Base-by-base conservation (phyloP, 2,329 filamentous ascomycete genomes). In the Epichloe sylvatica region DNA sequence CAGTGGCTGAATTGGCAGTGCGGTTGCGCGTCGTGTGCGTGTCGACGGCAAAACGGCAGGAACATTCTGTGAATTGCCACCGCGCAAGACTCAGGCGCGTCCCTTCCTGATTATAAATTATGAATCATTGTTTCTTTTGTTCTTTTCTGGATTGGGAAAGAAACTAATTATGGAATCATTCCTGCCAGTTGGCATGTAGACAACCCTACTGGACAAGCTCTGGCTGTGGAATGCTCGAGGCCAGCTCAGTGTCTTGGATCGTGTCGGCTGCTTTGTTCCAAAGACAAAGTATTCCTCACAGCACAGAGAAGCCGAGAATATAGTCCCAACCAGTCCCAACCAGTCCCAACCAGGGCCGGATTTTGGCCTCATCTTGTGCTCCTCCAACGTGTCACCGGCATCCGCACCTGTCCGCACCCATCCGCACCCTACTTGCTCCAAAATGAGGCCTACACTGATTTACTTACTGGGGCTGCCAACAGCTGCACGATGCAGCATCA, bases 401-500 rank as follows among this genome's bases (percentile, higher is more conserved):
- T 34, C 19, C 45, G n/a, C 21, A 36, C 25, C 19, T 5, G 7
- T 25, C 23, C 23, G 23, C 21, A 36, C 25, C 19, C 11, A 23
- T 23, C 19, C 45, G n/a, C 21, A 36, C 25, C 19, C 9, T 36
- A 9, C 17, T 25, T 37, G 3, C 15, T 40, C 12, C 38, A 47
- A 41, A 38, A 54, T 51, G 51, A 51, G 36, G 38, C 17, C 30
- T 13, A 37, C 43, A 13, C 8, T 45, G 6, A 1, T 47, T 13
- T 33, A 12, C 34, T 35, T 51, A 34, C 41, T 51, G 17, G 25
- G 59, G 4, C 51, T 55, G 5, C 21, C 38, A 35, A 15, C 50
- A 35, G 33, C 21, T 11, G 34, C 38, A 17, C 34, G 30, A 3
- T 19, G 42, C 38, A 37, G 43, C 19, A 52, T 66, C 39, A 60